Percentiles rank a stretch among this genome's conserved stretches.
phyloP scores from a whole-genome alignment of 2,329 filamentous ascomycete species.

The Aspergillus thermomutatus region DNA sequence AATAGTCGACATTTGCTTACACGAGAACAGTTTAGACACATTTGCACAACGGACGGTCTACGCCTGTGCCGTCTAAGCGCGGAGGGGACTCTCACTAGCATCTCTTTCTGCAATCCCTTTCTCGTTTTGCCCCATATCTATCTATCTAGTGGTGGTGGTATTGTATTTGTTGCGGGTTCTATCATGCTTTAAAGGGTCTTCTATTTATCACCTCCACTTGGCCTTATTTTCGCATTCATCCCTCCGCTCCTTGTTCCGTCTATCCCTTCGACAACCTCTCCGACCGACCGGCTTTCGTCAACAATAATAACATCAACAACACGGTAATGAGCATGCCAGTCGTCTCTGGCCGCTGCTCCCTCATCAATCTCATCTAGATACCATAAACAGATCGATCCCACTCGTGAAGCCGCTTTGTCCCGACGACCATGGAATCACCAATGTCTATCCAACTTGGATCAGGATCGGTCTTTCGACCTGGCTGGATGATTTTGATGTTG shows the following conservation, averaged over 20 bases:
- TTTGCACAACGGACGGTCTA: neutral
- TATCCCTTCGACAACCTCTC: neutral
- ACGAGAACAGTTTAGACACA: neutral
- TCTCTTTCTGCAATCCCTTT: neutral
- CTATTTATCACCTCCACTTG: neutral
- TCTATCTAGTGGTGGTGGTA: too few species aligned
- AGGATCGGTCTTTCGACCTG: slow-evolving; percentile 14
- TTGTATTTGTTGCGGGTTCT: neutral
- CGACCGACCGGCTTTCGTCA: slow-evolving; percentile 4
- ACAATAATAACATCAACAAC: slow-evolving; percentile 3
- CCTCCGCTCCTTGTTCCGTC: slow-evolving; percentile 1
- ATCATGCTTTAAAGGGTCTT: slow-evolving; percentile 1
- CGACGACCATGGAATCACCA: slow-evolving; percentile 2
- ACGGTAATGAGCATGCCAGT: slow-evolving; percentile 26
- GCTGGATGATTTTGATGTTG: slow-evolving; percentile 17
- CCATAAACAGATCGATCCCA: slow-evolving; percentile 24
- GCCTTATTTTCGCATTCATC: neutral
- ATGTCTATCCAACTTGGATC: slow-evolving; percentile 18
- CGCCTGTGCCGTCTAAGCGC: neutral
- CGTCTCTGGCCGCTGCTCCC: slow-evolving; percentile 11
- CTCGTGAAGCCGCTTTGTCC: slow-evolving; percentile 6
- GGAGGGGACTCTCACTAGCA: neutral
- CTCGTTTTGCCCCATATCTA: neutral
- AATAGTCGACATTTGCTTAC: neutral
- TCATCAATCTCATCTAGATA: slow-evolving; percentile 13